phyloP scores from a whole-genome alignment of 257 asterid species.

The Hygrophila difformis region DNA sequence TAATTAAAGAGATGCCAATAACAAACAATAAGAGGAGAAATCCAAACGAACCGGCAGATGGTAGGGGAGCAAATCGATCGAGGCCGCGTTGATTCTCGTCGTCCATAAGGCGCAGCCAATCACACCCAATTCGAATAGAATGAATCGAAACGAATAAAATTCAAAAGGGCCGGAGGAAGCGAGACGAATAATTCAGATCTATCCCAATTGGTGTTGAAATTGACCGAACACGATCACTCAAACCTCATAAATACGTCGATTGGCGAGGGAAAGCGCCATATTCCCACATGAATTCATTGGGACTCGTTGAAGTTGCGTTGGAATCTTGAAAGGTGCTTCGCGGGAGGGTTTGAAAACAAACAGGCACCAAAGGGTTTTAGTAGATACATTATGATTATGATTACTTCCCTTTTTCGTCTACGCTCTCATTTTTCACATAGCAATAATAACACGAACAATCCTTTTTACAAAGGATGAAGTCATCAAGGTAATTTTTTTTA shows the following conservation, averaged over 20 bases:
- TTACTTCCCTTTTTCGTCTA: neutral
- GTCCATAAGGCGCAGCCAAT: constrained; percentile 47
- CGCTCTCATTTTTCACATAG: too few relatives aligned
- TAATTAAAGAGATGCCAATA: neutral
- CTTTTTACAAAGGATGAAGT: too few relatives aligned
- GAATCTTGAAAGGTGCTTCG: constrained; percentile 24
- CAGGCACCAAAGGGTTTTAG: constrained; percentile 26
- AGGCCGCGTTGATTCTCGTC: constrained; percentile 46
- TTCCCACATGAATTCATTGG: constrained; percentile 8
- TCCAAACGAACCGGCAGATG: constrained; percentile 47
- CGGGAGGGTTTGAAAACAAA: constrained; percentile 58
- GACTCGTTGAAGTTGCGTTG: constrained; percentile 14
- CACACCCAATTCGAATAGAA: constrained; percentile 11
- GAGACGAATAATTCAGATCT: constrained; percentile 34
- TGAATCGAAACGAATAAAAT: too few relatives aligned
- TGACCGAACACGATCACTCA: constrained; percentile 14
- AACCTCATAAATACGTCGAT: constrained; percentile 14
- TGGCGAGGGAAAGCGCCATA: constrained; percentile 5
- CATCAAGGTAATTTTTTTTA: too few relatives aligned
- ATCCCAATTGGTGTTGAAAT: constrained; percentile 23
- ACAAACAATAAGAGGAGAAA: constrained; percentile 1
- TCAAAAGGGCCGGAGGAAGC: too few relatives aligned
- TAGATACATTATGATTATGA: neutral
- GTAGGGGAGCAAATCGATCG: constrained; percentile 60
- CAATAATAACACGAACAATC: too few relatives aligned